These are phyloP conservation scores for Smittium mucronatum DNA, from an alignment of 371 early-diverging fungal genomes.

Conservation along the genomic window DNA sequence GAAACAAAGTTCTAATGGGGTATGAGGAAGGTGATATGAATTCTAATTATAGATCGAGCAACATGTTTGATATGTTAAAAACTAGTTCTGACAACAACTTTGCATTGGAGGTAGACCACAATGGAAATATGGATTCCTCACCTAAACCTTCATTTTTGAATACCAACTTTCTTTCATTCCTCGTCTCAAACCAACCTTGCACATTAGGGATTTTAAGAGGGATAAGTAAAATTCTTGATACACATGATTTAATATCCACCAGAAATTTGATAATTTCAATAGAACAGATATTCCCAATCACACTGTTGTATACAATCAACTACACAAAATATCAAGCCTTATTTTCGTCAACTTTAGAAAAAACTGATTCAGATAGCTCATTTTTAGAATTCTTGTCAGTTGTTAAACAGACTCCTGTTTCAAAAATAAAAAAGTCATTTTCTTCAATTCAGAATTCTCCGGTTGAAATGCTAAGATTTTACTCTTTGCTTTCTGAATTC, in stretches of 20 bases:
- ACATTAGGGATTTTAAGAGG: background rate
- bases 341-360: background rate
- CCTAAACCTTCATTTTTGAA: background rate
- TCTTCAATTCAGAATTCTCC: background rate
- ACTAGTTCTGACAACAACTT: background rate
- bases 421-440: background rate
- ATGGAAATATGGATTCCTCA: background rate
- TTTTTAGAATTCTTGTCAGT: background rate
- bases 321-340: background rate
- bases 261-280: background rate
- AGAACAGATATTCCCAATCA: background rate
- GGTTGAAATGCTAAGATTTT: background rate
- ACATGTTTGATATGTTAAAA: background rate
- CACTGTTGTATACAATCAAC: background rate
- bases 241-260: background rate
- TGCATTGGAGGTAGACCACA: background rate
- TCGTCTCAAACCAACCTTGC: background rate
- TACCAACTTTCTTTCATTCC: background rate
- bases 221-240: background rate
- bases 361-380: background rate
- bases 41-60: background rate
- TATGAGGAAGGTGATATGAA: background rate
- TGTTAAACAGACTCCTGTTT: background rate
- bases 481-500: background rate
- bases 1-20: background rate